Evolutionary conservation across 257 asterid species (phyloP), one percentile per base, ranked within the genome.

Genomic region (Capsicum chinense): DNA sequence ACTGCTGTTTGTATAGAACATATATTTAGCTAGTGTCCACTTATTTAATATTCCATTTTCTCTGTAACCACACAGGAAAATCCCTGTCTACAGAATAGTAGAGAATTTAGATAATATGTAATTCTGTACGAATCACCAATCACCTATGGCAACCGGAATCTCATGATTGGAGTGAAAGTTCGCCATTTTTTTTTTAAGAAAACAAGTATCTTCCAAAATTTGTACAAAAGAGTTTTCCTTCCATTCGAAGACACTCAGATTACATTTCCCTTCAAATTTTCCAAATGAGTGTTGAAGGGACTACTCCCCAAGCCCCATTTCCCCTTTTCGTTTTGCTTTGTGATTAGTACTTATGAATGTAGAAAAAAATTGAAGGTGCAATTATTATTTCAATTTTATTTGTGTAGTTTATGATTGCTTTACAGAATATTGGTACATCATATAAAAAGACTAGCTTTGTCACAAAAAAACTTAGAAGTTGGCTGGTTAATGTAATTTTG

Each of bases 71-170:
- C 21, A 52, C 62, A 14, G 44, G 60, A 42, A 19, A 52, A 50
- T 48, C 60, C 8, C 2, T 2, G 13, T 50, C 80, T 19, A 50
- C 9, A 35, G 52, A 21, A 35, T 19, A 50, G 44, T 50, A 74
- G 62, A 74, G 47, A 74, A 74, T 74, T 74, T 21, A 11, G 62
- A 74, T 26, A 74, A 50, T 74, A 15, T 67, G 13, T 74, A 21
- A 7, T 33, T 74, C 81, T 74, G 7, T 50, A 48, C 12, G 17
- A 19, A n/a, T 47, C 79, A 73, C 12, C 60, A 12, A 26, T 76
- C 63, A 50, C n/a, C 47, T 52, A 4, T 52, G 63, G 14, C 39
- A 0, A 54, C 17, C 2, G 33, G 33, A 26, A 26, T 26, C 33
- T 26, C 33, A 26, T 26, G 33, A 26, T 26, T 26, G 33, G 33